phyloP scores from a whole-genome alignment of 2,329 filamentous ascomycete genomes.

The Bretziella fagacearum region DNA sequence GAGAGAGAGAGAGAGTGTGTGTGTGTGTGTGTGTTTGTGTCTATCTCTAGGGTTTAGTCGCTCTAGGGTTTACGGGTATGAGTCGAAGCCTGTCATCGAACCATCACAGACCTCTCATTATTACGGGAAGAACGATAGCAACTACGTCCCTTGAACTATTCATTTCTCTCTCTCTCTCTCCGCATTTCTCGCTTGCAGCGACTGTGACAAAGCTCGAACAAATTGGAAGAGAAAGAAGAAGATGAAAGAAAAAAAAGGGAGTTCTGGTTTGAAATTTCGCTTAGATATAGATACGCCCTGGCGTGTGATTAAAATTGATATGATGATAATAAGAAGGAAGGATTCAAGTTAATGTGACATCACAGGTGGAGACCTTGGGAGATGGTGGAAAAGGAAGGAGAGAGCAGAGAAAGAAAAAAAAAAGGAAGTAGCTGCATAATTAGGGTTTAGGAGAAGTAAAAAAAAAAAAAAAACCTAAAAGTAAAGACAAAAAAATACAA shows the following conservation, averaged over 20 bases:
- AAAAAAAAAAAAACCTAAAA: not conserved
- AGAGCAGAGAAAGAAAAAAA: not conserved
- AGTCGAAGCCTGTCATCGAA: not conserved
- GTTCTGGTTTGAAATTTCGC: not conserved
- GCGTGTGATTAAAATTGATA: not conserved
- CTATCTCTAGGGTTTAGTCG: not conserved
- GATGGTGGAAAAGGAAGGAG: not conserved
- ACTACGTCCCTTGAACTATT: not conserved
- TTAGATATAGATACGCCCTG: not conserved
- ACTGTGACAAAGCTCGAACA: too few relatives aligned
- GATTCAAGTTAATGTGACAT: conserved; percentile 2
- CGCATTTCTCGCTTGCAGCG: too few relatives aligned
- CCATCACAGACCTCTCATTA: too few relatives aligned
- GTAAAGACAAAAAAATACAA: too few relatives aligned
- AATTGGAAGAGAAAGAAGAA: too few relatives aligned
- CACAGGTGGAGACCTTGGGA: not conserved
- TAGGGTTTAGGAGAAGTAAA: not conserved
- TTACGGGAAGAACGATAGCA: not conserved
- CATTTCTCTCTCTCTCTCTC: not conserved
- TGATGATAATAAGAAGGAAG: too few relatives aligned
- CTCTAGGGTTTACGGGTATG: too few relatives aligned
- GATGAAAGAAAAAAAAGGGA: not conserved
- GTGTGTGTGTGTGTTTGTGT: too few relatives aligned
- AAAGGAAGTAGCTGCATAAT: too few relatives aligned
- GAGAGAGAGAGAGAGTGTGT: too few relatives aligned